Percentiles rank a stretch among this genome's conserved stretches.
Conservation (phyloP, 106 monocot species). For the Xerophyta viscosa region DNA sequence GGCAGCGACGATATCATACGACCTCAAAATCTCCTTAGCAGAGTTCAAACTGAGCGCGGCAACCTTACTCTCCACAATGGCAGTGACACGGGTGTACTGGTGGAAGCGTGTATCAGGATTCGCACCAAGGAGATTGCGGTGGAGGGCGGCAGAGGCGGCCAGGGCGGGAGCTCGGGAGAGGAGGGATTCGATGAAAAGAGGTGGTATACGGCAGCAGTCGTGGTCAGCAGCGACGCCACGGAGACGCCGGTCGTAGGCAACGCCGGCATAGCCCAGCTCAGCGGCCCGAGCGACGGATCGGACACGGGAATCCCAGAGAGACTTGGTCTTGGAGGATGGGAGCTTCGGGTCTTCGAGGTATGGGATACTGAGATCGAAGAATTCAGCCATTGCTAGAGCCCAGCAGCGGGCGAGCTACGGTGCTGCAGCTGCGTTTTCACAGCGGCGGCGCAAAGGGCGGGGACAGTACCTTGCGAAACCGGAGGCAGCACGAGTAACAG, state of each 20-base stretch:
- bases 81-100: slow-evolving; percentile 54
- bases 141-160: slow-evolving; percentile 31
- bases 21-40: slow-evolving; percentile 39
- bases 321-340: background rate
- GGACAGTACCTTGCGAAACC: too few relatives aligned
- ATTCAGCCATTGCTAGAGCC: slow-evolving; percentile 41
- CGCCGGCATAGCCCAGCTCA: slow-evolving; percentile 76
- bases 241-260: slow-evolving; percentile 61
- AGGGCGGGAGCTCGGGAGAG: slow-evolving; percentile 36
- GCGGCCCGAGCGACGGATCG: slow-evolving; percentile 38
- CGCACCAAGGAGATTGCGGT: slow-evolving; percentile 26
- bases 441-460: too few relatives aligned
- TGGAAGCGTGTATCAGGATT: slow-evolving; percentile 26
- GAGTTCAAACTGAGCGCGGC: slow-evolving; percentile 22
- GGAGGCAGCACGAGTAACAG: too few relatives aligned
- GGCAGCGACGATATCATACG: slow-evolving; percentile 66
- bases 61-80: slow-evolving; percentile 23
- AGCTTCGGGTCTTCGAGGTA: slow-evolving; percentile 24
- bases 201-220: slow-evolving; percentile 44
- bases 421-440: too few relatives aligned
- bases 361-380: slow-evolving; percentile 81
- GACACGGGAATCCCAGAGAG: slow-evolving; percentile 25
- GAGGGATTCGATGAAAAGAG: slow-evolving; percentile 42
- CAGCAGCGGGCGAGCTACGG: too few relatives aligned
- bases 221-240: slow-evolving; percentile 53